Evolutionary conservation across 768 basidiomycete species (phyloP).

Genomic region (Phaffia tasmanica): DNA sequence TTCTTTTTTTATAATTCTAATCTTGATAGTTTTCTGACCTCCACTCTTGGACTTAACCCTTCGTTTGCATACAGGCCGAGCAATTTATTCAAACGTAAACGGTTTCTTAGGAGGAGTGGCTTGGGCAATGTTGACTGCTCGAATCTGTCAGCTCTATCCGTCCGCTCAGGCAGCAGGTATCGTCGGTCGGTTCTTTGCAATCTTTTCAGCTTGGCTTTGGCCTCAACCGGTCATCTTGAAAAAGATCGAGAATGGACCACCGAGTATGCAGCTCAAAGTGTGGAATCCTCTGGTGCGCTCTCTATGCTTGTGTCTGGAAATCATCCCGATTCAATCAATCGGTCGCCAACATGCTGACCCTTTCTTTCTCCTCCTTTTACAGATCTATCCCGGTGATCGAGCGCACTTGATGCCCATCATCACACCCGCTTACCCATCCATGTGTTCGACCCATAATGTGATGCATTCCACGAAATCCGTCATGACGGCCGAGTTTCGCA

Average conservation of each 20-base stretch:
- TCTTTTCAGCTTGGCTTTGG: slow-evolving; percentile 79
- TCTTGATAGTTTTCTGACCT: not conserved
- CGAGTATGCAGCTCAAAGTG: slow-evolving; percentile 65
- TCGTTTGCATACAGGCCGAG: slow-evolving; percentile 53
- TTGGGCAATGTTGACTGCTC: slow-evolving; percentile 97
- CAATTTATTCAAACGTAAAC: slow-evolving; percentile 95
- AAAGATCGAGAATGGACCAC: slow-evolving; percentile 87
- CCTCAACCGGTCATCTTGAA: slow-evolving; percentile 95
- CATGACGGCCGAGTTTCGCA: slow-evolving; percentile 86
- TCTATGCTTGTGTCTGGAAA: not conserved
- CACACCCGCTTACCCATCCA: slow-evolving; percentile 95
- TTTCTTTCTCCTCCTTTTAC: not conserved
- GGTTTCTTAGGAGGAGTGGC: slow-evolving; percentile 97
- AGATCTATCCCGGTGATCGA: slow-evolving; percentile 83
- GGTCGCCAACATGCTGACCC: not conserved
- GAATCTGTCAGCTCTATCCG: slow-evolving; percentile 97
- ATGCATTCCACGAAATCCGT: slow-evolving; percentile 90
- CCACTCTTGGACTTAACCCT: not conserved
- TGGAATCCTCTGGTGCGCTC: slow-evolving; percentile 88
- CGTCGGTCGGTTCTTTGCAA: slow-evolving; percentile 94
- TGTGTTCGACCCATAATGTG: slow-evolving; percentile 98
- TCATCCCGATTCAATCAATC: not conserved
- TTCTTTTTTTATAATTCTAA: not conserved
- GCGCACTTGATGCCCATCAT: slow-evolving; percentile 99
- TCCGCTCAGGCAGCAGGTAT: slow-evolving; percentile 88